Conservation (phyloP, 352 stramenopile species). For the Phytopythium vexans region DNA sequence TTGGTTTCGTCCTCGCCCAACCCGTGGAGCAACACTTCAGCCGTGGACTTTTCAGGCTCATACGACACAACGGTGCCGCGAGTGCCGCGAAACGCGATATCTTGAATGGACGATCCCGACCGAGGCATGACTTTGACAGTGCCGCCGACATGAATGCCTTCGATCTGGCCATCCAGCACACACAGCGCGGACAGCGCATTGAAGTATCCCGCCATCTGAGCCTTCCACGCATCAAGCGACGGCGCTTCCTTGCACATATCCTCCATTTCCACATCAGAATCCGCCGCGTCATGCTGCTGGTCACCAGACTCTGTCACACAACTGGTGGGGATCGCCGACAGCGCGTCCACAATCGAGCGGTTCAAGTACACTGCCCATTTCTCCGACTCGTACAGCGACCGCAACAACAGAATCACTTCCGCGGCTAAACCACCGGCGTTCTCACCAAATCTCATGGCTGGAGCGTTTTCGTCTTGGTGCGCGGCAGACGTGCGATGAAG, state of each 20-base stretch:
- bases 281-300: slow-evolving; percentile 14
- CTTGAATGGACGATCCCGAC: slow-evolving; percentile 61
- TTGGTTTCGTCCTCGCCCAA: slow-evolving; percentile 35
- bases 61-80: slow-evolving; percentile 75
- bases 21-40: slow-evolving; percentile 69
- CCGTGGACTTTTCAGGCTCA: slow-evolving; percentile 76
- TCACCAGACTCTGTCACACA: slow-evolving; percentile 36
- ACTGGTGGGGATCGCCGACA: slow-evolving; percentile 40
- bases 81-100: slow-evolving; percentile 72
- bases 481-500: slow-evolving; percentile 24
- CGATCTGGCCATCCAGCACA: slow-evolving; percentile 82
- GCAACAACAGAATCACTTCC: slow-evolving; percentile 80
- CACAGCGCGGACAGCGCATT: slow-evolving; percentile 75
- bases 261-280: slow-evolving; percentile 86
- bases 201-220: slow-evolving; percentile 46
- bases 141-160: slow-evolving; percentile 72
- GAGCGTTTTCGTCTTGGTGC: neutral
- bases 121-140: slow-evolving; percentile 85
- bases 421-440: slow-evolving; percentile 44
- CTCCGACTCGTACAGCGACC: slow-evolving; percentile 73
- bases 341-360: slow-evolving; percentile 46
- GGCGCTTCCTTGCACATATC: slow-evolving; percentile 63
- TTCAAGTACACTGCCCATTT: slow-evolving; percentile 76
- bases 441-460: slow-evolving; percentile 19
- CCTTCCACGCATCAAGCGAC: slow-evolving; percentile 47